Conservation (phyloP, 805 yeast genomes). For the Myxozyma udenii region DNA sequence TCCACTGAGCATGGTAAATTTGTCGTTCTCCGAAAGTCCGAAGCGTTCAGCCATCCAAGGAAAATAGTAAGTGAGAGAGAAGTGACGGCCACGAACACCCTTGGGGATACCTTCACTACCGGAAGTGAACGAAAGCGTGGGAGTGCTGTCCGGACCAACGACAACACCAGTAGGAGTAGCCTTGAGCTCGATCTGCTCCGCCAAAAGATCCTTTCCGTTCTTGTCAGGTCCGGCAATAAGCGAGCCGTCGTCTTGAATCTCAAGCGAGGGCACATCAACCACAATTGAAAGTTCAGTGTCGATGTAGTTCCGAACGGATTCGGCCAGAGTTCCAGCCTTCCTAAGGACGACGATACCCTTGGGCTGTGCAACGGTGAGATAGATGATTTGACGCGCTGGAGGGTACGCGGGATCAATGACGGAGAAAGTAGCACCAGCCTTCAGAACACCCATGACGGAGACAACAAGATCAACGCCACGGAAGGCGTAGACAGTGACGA, state of each 20-base stretch:
- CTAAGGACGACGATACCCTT: conserved; percentile 83
- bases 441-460: conserved; percentile 95
- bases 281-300: conserved; percentile 66
- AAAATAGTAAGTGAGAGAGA: conserved; percentile 92
- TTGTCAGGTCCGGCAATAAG: conserved; percentile 49
- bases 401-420: conserved; percentile 99
- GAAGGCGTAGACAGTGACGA: conserved; percentile 95
- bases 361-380: conserved; percentile 90
- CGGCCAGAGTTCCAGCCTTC: conserved; percentile 82
- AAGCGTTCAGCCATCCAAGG: conserved; percentile 97
- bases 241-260: conserved; percentile 71
- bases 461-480: conserved; percentile 96
- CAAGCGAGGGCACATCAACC: conserved; percentile 72
- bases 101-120: conserved; percentile 99
- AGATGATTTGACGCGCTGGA: conserved; percentile 93
- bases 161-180: conserved; percentile 71
- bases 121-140: conserved; percentile 92
- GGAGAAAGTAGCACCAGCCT: conserved; percentile 98
- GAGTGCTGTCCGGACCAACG: conserved; percentile 97
- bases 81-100: conserved; percentile 98
- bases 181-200: conserved; percentile 46
- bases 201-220: conserved; percentile 50
- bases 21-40: conserved; percentile 71
- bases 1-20: conserved; percentile 95
- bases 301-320: conserved; percentile 75